phyloP scores from a whole-genome alignment of 2,329 filamentous ascomycete genomes.

The Ophiocordyceps camponoti-leonardi region DNA sequence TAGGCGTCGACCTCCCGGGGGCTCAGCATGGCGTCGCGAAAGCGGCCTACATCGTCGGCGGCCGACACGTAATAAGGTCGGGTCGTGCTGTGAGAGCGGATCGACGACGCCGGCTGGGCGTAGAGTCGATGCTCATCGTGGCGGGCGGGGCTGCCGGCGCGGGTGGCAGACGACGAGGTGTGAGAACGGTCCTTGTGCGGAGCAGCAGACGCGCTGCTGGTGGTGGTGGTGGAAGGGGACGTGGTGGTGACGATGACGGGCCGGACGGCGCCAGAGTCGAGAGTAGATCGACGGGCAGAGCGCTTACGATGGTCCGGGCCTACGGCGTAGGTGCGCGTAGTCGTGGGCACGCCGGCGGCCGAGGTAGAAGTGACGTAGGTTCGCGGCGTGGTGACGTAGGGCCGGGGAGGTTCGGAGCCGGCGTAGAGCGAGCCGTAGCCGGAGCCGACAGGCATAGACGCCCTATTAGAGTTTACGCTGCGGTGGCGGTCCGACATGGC shows the following conservation, averaged over 20 bases:
- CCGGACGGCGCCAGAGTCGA: constrained; percentile 26
- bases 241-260: constrained; percentile 40
- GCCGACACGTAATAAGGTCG: constrained; percentile 31
- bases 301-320: constrained; percentile 33
- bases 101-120: constrained; percentile 39
- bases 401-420: constrained; percentile 23
- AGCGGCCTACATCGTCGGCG: constrained; percentile 31
- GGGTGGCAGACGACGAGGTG: constrained; percentile 16
- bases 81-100: constrained; percentile 30
- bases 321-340: constrained; percentile 35
- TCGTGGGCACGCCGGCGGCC: constrained; percentile 20
- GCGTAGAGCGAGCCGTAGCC: constrained; percentile 32
- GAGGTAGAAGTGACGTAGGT: constrained; percentile 15
- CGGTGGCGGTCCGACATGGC: constrained; percentile 20
- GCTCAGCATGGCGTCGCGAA: constrained; percentile 25
- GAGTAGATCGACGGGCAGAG: constrained; percentile 31
- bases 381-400: constrained; percentile 15
- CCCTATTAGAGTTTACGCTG: constrained; percentile 29
- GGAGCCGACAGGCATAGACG: constrained; percentile 33
- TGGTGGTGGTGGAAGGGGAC: background rate
- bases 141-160: constrained; percentile 27
- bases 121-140: constrained; percentile 36
- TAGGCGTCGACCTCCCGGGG: constrained; percentile 26
- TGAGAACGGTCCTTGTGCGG: constrained; percentile 24
- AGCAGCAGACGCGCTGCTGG: background rate